Evolutionary conservation across 192 early-diverging fungal species (phyloP).

Genomic region (Mortierella claussenii): DNA sequence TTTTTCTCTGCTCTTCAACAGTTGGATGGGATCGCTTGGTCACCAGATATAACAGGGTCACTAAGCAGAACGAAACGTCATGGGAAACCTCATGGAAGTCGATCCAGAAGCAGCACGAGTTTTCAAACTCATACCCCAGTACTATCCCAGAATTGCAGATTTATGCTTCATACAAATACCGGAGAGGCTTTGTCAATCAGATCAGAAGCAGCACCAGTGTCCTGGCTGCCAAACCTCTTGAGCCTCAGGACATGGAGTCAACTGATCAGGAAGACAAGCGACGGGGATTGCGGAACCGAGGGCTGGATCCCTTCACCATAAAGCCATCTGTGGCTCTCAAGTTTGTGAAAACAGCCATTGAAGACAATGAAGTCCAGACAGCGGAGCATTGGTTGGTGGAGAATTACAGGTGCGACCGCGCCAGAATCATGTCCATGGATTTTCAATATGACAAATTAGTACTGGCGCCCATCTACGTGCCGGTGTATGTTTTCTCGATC

Average conservation of each 20-base stretch:
- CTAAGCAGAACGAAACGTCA: conserved; percentile 54
- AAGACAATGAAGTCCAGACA: conserved; percentile 50
- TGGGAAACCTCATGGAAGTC: conserved; percentile 63
- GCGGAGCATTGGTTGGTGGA: conserved; percentile 56
- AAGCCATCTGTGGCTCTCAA: conserved; percentile 59
- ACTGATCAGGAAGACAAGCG: conserved; percentile 19
- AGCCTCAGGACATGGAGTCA: conserved; percentile 53
- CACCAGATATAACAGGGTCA: conserved; percentile 52
- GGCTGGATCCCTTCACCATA: conserved; percentile 60
- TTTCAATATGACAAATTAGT: conserved; percentile 51
- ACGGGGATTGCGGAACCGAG: conserved; percentile 38
- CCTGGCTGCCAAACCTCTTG: conserved; percentile 39
- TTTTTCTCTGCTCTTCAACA: conserved; percentile 4
- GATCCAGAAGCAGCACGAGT: conserved; percentile 47
- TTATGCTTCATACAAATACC: conserved; percentile 62
- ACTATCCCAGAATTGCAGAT: conserved; percentile 56
- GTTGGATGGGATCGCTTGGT: conserved; percentile 59
- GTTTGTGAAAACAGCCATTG: conserved; percentile 54
- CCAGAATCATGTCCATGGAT: conserved; percentile 56
- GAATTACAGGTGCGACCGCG: conserved; percentile 54
- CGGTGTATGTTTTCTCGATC: conserved; percentile 59
- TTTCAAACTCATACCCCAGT: conserved; percentile 45
- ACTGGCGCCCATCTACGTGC: conserved; percentile 63
- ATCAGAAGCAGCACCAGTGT: conserved; percentile 58
- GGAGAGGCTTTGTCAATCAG: conserved; percentile 59